Percentiles rank a stretch among this genome's conserved stretches.
These are phyloP conservation scores for Linnemannia zychae DNA, from an alignment of 192 early-diverging fungal species.

Conservation along the genomic window DNA sequence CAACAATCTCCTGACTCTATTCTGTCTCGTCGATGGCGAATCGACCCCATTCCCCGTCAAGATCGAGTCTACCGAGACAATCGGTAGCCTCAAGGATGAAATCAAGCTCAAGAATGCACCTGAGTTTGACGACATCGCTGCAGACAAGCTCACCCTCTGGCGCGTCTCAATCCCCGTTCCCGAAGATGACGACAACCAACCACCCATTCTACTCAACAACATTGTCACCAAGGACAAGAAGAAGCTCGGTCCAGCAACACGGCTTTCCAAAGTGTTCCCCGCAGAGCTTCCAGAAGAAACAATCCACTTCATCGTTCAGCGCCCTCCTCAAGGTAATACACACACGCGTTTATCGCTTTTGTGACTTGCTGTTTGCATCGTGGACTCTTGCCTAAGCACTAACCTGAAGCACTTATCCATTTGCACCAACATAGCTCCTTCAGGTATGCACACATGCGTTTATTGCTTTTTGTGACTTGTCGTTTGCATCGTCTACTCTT, in stretches of 20 bases:
- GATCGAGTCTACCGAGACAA: background rate
- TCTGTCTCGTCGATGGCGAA: slow-evolving; percentile 10
- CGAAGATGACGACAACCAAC: too few relatives aligned
- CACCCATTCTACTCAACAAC: too few relatives aligned
- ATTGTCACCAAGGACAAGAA: background rate
- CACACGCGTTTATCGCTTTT: background rate
- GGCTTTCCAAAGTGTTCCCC: background rate
- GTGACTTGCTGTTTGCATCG: background rate
- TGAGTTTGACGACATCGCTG: background rate
- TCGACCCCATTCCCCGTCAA: background rate
- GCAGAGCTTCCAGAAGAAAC: background rate
- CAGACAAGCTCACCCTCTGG: slow-evolving; percentile 6
- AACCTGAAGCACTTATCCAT: background rate
- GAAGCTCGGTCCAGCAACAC: background rate
- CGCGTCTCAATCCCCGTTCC: background rate
- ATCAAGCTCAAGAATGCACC: background rate
- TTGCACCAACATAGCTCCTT: slow-evolving; percentile 3
- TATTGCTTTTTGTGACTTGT: background rate
- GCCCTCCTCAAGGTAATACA: slow-evolving; percentile 18
- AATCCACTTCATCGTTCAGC: slow-evolving; percentile 2
- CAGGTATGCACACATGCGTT: background rate
- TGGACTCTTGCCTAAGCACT: background rate
- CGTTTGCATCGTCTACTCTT: background rate
- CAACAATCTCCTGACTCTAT: background rate
- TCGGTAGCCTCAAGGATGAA: too few relatives aligned